Conservation (phyloP, 129 eudicot genomes). For the Silybum marianum region DNA sequence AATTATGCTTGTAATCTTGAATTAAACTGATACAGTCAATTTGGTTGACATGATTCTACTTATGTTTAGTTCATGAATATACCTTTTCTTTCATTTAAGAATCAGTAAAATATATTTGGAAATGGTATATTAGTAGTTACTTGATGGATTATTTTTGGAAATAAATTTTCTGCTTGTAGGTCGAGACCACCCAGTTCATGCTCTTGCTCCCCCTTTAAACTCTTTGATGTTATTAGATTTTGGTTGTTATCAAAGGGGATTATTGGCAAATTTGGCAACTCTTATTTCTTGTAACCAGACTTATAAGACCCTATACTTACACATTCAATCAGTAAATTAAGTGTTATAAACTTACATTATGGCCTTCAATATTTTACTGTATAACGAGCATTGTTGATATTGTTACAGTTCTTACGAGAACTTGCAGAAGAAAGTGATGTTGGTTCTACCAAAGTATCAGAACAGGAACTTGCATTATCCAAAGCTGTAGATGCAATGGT, state of each 20-base stretch:
- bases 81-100: neutral
- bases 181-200: neutral
- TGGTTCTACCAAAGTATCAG: constrained; percentile 48
- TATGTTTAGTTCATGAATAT: neutral
- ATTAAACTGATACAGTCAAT: neutral
- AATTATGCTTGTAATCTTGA: neutral
- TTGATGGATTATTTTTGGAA: neutral
- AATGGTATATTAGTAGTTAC: neutral
- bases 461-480: constrained; percentile 68
- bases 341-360: neutral
- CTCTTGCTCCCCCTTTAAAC: neutral
- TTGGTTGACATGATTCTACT: neutral
- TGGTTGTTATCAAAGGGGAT: neutral
- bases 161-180: neutral
- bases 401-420: constrained; percentile 63
- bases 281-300: neutral
- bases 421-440: constrained; percentile 65
- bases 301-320: too few species aligned
- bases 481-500: constrained; percentile 76
- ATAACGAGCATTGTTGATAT: constrained; percentile 14
- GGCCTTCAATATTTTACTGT: neutral
- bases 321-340: neutral
- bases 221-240: neutral
- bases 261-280: neutral
- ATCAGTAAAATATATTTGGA: neutral